Evolutionary conservation across 2,329 filamentous ascomycete species (phyloP), one percentile per base, ranked within the genome.

Genomic region (Penicillium sclerotigenum): DNA sequence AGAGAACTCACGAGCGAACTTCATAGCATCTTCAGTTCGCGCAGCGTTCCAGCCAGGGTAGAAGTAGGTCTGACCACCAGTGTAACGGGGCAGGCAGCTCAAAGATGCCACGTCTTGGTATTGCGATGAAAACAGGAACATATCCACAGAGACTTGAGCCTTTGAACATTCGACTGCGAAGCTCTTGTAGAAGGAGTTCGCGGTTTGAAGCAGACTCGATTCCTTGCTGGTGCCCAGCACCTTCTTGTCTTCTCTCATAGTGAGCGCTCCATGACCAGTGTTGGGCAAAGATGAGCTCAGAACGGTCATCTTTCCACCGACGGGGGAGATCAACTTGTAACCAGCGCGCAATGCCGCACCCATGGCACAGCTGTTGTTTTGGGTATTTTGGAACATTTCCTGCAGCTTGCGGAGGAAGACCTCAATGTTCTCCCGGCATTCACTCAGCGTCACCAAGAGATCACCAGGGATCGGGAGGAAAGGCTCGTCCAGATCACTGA

Each of bases 111-210:
- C 94, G 72, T 99, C 94, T 75, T 97, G 94, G 74, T 99, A 97
- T 71, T 94, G 90, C 16, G 91, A 92, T 4, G 90, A 94, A 78
- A 96, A 97, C 48, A 97, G 80, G 80, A 97, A 97, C 92, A 97
- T 97, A 73, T 97, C 92, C 64, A 99, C 91, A 0, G 92, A 97
- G 28, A 99, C 94, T 75, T 99, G 94, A 65, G 95, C 96, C 80
- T 99, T 99, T 36, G 92, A 97, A 76, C 94, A 99, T 73, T 99
- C 94, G 3, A 99, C 94, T 0, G 94, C 94, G 69, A 99, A 99
- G 68, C 90, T 96, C 81, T 99, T 99, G 83, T 97, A 99, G 76
- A 97, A 99, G 70, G 90, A 91, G 78, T 91, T 97, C 38, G 86
- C 89, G 0, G 94, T 97, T 73, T 97, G 93, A 50, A 99, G 79